Base-by-base conservation (phyloP, 2,329 filamentous ascomycete genomes). In the Stemphylium vesicarium region DNA sequence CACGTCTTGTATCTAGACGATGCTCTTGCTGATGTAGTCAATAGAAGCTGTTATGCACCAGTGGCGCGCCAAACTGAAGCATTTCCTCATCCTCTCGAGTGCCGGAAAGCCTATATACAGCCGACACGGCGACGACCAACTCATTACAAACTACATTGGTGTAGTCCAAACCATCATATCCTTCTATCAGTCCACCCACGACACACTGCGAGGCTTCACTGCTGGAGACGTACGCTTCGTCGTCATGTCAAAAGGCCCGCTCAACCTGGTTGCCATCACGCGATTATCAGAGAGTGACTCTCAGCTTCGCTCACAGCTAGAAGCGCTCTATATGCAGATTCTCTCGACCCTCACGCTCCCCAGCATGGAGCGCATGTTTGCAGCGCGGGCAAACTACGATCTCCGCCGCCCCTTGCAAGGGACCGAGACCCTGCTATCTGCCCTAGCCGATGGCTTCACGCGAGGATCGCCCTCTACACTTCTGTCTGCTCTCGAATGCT, bases 31-130 rank as follows among this genome's bases (percentile, higher is more conserved):
- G 70, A 75, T 70, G 47, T 56, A 55, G 50, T 53, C 33, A 55
- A 66, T 70, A 73, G 78, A 79, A 65, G 62, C 72, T 18, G 64
- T 91, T 22, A 80, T 96, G 36, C 78, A 80, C 13, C 82, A 87
- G 60, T 99, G 93, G 93, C 95, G 92, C 72, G 86, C 89, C 33
- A 98, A 98, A 78, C 82, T 93, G 59, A 99, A 99, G 77, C 95
- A 99, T 77, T 99, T 96, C 75, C 86, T 99, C 77, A 96, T 99
- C 67, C 81, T 99, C 1, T 98, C 95, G 2, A 94, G 92, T 12
- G 94, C 96, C 9, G 95, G 95, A 16, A 99, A 99, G 74, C 96
- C 95, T 10, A 96, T 99, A 43, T 99, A 94, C 82, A 98, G 92
- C 69, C 86, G 96, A 43, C 94, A 99, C 72, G 95, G 96, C 36